phyloP scores from a whole-genome alignment of 2,329 filamentous ascomycete species.

The Colletotrichum euphorbiae region DNA sequence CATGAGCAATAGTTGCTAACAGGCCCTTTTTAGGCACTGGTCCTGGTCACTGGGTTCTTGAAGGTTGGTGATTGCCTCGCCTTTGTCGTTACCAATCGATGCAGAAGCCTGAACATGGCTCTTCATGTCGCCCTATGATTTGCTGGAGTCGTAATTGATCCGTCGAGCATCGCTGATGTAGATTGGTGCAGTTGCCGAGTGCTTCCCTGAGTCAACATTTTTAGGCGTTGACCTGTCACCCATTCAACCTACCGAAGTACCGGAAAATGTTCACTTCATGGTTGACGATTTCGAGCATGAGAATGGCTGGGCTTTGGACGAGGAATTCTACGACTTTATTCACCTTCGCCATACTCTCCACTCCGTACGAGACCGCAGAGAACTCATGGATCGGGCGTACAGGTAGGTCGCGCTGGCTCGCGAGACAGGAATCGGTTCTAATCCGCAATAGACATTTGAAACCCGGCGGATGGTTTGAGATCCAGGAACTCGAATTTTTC shows the following conservation, averaged over 20 bases:
- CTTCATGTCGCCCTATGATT: background rate
- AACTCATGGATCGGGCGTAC: conserved; percentile 57
- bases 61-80: conserved; percentile 53
- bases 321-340: conserved; percentile 60
- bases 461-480: conserved; percentile 63
- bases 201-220: conserved; percentile 57
- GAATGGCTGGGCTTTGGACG: conserved; percentile 61
- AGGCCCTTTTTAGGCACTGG: conserved; percentile 55
- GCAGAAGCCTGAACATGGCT: background rate
- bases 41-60: conserved; percentile 63
- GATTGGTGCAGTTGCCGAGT: conserved; percentile 56
- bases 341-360: conserved; percentile 61
- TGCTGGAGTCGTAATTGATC: background rate
- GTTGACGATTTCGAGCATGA: conserved; percentile 65
- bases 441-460: conserved; percentile 56
- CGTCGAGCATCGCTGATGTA: conserved; percentile 34
- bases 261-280: conserved; percentile 63
- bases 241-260: conserved; percentile 64
- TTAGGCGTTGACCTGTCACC: conserved; percentile 64
- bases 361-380: conserved; percentile 55
- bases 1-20: conserved; percentile 35
- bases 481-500: conserved; percentile 59
- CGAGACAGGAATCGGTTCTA: background rate
- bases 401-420: conserved; percentile 47
- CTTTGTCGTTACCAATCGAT: background rate